Percentiles rank a stretch among this genome's conserved stretches.
Evolutionary conservation across 2,329 filamentous ascomycete species (phyloP).

Genomic region (Cladosporium velox): DNA sequence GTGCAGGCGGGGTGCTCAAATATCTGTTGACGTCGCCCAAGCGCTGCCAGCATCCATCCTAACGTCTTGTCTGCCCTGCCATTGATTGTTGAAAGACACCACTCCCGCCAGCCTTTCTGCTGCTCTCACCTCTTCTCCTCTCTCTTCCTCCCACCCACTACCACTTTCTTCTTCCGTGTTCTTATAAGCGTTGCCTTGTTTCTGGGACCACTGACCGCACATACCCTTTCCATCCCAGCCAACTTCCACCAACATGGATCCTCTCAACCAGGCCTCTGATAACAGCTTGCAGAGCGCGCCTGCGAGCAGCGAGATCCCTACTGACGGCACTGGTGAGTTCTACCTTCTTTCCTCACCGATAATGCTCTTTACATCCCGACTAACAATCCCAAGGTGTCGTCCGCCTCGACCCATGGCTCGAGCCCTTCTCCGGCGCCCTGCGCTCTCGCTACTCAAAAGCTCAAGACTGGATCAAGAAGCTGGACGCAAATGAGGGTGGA

Average conservation of each 20-base stretch:
- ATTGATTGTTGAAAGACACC: background rate
- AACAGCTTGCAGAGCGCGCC: slow-evolving; percentile 49
- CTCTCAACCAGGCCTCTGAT: slow-evolving; percentile 47
- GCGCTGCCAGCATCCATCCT: background rate
- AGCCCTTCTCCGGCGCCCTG: slow-evolving; percentile 77
- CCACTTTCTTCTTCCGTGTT: background rate
- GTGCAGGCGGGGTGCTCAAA: background rate
- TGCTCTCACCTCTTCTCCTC: background rate
- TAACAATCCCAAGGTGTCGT: slow-evolving; percentile 67
- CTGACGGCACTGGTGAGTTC: slow-evolving; percentile 71
- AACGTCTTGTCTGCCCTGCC: background rate
- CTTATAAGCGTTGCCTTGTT: background rate
- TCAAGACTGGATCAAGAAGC: slow-evolving; percentile 81
- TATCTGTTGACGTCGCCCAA: slow-evolving; percentile 3
- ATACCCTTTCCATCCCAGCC: background rate
- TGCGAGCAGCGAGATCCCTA: slow-evolving; percentile 57
- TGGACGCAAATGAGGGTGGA: slow-evolving; percentile 82
- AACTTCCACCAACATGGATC: slow-evolving; percentile 33
- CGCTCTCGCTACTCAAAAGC: slow-evolving; percentile 75
- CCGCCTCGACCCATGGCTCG: slow-evolving; percentile 84
- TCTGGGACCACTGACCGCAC: background rate
- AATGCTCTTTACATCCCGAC: slow-evolving; percentile 3
- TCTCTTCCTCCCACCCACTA: background rate
- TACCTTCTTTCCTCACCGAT: background rate
- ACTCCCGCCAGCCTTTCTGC: background rate